A percentile compares a stretch with the other conserved stretches of the same genome.
phyloP scores from a whole-genome alignment of 2,329 filamentous ascomycete species.

The Cordyceps javanica region DNA sequence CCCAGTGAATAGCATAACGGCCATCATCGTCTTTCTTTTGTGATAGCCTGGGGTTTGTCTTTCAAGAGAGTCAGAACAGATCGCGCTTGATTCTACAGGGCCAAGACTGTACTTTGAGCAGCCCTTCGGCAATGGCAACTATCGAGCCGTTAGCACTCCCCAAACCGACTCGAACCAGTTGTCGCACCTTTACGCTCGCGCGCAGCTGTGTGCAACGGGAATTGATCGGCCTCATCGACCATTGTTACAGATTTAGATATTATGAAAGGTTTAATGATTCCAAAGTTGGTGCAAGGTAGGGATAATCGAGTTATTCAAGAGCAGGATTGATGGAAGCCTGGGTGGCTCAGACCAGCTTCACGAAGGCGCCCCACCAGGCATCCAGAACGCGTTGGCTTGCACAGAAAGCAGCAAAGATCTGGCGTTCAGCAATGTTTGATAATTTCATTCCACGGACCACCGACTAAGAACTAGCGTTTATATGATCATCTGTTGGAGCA shows the following conservation, averaged over 20 bases:
- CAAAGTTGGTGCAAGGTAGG: background rate
- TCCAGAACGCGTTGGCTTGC: background rate
- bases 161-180: background rate
- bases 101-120: constrained; percentile 24
- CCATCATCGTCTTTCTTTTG: constrained; percentile 73
- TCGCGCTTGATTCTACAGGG: background rate
- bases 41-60: constrained; percentile 77
- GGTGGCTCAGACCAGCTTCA: background rate
- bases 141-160: constrained; percentile 6
- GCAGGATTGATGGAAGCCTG: background rate
- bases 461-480: no score
- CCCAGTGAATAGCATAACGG: constrained; percentile 91
- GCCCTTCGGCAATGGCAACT: constrained; percentile 67
- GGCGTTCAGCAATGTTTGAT: no score
- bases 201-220: constrained; percentile 79
- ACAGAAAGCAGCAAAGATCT: background rate
- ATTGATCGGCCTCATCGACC: constrained; percentile 51
- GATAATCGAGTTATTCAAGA: background rate
- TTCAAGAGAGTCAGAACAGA: background rate
- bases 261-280: no score
- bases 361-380: background rate
- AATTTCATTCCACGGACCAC: no score
- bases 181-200: constrained; percentile 73
- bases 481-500: no score
- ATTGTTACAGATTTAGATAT: constrained; percentile 14